Evolutionary conservation across 768 basidiomycete genomes (phyloP), one percentile per base, ranked within the genome.

Genomic region (Pleurotus salmoneostramineus): DNA sequence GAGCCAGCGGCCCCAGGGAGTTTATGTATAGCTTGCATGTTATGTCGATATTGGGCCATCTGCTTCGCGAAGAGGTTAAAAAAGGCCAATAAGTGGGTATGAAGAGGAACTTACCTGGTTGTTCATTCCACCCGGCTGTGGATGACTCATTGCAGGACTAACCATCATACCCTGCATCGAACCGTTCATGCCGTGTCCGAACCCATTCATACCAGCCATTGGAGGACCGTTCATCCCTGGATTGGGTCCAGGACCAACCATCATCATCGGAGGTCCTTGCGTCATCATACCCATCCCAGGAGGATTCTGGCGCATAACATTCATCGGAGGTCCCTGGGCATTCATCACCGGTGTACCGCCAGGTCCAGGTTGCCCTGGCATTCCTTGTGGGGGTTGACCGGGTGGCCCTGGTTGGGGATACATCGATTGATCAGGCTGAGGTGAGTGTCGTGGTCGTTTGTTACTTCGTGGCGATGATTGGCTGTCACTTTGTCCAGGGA

Each of bases 381-480:
- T 48, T 56, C 68, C 62, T 1, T 60, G 49, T 59, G 69, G 65
- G 35, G 57, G 56, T 15, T 66, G 71, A 27, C 58, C 49, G 31
- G 27, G 49, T 11, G 49, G 61, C 33, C 55, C 59, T 34, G 58
- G 65, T 42, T 59, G 58, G 51, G 58, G 66, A 42, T 65, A 65
- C 47, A 65, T 66, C 17, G 70, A 76, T 51, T 71, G 73, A 6
- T 71, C 52, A 21, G 37, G 52, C 61, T 74, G 66, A 4, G 83
- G 83, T 27, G 83, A 81, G 31, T 77, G 76, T 32, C 83, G 81
- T 34, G 65, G 40, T 35, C 82, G 81, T 65, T 87, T 86, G 55
- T 76, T 73, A 8, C 80, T 81, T 3, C 83, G 83, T 2, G 84
- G 83, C 0, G 85, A 84, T 3, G 75, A 76, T 14, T 83, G 83